Base-by-base conservation (phyloP, 2,329 filamentous ascomycete species). In the Aspergillus latus region DNA sequence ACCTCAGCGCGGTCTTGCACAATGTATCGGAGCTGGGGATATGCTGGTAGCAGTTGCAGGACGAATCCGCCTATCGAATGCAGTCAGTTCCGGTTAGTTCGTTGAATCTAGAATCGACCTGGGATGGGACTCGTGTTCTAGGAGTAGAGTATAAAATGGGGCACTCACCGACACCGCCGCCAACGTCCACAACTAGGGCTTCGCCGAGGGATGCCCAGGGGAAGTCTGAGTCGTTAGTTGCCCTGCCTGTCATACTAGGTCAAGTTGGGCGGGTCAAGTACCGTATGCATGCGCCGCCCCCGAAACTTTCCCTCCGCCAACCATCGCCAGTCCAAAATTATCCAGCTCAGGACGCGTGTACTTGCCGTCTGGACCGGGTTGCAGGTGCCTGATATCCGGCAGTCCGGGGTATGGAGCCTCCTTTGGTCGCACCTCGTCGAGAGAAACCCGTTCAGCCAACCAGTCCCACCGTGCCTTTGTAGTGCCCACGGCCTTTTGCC, bases 241-340 rank as follows among this genome's bases (percentile, higher is more conserved):
- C n/a, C 44, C 7, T 29, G 40, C 16, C 2, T 11, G 21, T 8
- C 11, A 43, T 29, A 13, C 4, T 6, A 11, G 11, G 13, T 10
- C 2, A 11, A 21, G 3, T 7, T 8, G 28, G 5, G 13, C 39
- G 3, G 21, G 21, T 21, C 21, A 21, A 21, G 5, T n/a, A 54
- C 52, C 56, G n/a, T 48, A 57, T 5, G 53, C 15, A 50, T 57
- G 58, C 10, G 51, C 50, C 2, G 26, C n/a, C 7, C 54, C 54
- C n/a, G 49, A 54, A 5, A 57, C 58, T 13, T 26, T 28, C 3
- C 58, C 54, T 13, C 58, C 58, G 1, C 50, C 58, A 4, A 57
- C 2, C 54, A 59, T 59, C 26, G 58, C 50, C 34, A 59, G 28
- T 4, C 54, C 46, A 15, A 59, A 52, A 13, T 43, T 49, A n/a